Evolutionary conservation across 331 rosid species (phyloP).

Genomic region (Acacia concinna): DNA sequence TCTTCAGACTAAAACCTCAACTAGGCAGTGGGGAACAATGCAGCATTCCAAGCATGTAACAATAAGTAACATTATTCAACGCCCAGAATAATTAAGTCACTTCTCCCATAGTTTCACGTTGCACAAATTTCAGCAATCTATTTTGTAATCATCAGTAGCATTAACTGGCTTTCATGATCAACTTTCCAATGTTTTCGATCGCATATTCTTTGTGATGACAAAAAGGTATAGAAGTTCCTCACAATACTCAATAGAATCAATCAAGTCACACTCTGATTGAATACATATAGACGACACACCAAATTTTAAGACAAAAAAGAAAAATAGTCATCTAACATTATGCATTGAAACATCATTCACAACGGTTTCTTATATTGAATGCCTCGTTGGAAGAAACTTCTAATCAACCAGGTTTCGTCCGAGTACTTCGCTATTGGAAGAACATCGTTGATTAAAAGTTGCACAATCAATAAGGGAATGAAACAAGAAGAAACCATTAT

Average conservation of each 20-base stretch:
- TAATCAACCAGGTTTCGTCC: background rate
- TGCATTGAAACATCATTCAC: background rate
- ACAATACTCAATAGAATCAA: background rate
- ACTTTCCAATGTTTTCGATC: background rate
- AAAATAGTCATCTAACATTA: background rate
- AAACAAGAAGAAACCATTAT: background rate
- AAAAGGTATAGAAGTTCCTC: background rate
- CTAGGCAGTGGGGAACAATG: background rate
- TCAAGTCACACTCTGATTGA: slow-evolving; percentile 18
- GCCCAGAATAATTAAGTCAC: background rate
- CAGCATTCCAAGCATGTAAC: background rate
- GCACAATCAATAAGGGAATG: background rate
- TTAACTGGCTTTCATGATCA: slow-evolving; percentile 10
- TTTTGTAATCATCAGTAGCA: slow-evolving; percentile 6
- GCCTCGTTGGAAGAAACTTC: background rate
- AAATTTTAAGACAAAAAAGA: background rate
- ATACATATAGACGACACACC: background rate
- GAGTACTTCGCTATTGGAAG: slow-evolving; percentile 1
- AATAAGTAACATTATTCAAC: background rate
- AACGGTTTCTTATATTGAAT: background rate
- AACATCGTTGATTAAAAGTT: background rate
- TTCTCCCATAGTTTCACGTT: background rate
- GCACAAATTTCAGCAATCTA: background rate
- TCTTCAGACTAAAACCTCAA: background rate
- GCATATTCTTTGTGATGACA: background rate